Evolutionary conservation across 2,329 filamentous ascomycete genomes (phyloP).

Genomic region (Neurospora sp.): DNA sequence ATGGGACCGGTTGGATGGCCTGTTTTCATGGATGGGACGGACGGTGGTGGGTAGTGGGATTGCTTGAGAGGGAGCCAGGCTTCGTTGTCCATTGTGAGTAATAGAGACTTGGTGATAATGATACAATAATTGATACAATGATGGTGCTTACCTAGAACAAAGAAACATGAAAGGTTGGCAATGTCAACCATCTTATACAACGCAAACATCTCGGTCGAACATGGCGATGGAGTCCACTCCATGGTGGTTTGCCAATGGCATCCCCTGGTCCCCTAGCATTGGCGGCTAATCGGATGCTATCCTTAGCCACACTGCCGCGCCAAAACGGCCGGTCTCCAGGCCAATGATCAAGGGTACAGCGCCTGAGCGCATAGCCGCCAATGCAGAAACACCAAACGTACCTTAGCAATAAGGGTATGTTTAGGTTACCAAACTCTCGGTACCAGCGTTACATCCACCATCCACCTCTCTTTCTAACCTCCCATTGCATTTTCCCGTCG

Average conservation of each 20-base stretch:
- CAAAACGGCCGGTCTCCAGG: neutral
- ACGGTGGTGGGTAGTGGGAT: neutral
- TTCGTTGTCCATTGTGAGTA: conserved; percentile 2
- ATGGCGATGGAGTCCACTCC: neutral
- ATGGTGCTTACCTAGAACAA: neutral
- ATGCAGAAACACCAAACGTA: neutral
- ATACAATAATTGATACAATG: neutral
- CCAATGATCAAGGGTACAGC: neutral
- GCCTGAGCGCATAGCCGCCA: neutral
- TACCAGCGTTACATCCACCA: neutral
- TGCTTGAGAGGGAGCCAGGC: conserved; percentile 4
- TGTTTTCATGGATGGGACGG: neutral
- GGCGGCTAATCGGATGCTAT: too few species aligned
- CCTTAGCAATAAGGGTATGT: neutral
- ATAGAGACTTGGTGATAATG: neutral
- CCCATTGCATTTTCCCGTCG: neutral
- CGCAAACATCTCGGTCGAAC: neutral
- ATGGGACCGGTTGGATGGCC: neutral
- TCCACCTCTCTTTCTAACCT: neutral
- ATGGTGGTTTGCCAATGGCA: neutral
- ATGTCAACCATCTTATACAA: neutral
- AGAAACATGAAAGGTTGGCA: neutral
- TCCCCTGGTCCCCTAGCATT: neutral
- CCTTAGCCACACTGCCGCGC: too few species aligned
- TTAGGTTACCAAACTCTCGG: neutral